These are phyloP conservation scores for Suillus ampliporus DNA, from an alignment of 768 basidiomycete species.

Conservation along the genomic window DNA sequence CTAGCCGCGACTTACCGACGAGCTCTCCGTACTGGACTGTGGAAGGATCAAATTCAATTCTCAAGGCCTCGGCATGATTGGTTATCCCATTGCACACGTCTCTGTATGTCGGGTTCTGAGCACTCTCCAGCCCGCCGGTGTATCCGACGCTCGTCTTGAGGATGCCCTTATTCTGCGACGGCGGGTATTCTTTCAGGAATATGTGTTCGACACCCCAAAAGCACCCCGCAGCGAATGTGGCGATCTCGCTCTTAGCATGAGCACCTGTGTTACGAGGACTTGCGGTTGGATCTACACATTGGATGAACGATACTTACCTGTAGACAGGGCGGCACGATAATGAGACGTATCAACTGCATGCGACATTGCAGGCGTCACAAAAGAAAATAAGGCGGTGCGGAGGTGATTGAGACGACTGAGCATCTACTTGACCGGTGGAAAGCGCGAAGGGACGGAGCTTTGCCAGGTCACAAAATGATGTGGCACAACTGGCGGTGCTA, in stretches of 20 bases:
- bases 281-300: neutral
- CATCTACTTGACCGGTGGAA: slow-evolving; percentile 21
- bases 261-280: neutral
- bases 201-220: slow-evolving; percentile 92
- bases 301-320: slow-evolving; percentile 25
- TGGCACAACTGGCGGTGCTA: no score
- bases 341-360: slow-evolving; percentile 41
- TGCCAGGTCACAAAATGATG: no score
- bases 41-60: slow-evolving; percentile 83
- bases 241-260: slow-evolving; percentile 39
- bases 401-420: slow-evolving; percentile 29
- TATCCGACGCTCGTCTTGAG: slow-evolving; percentile 79
- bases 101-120: slow-evolving; percentile 66
- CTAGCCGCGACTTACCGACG: slow-evolving; percentile 63
- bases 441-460: neutral
- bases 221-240: slow-evolving; percentile 63
- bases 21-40: slow-evolving; percentile 84
- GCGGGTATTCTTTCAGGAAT: slow-evolving; percentile 80
- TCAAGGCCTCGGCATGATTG: slow-evolving; percentile 87
- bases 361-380: slow-evolving; percentile 24
- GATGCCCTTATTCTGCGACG: slow-evolving; percentile 73
- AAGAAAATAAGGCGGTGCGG: slow-evolving; percentile 26
- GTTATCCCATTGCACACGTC: slow-evolving; percentile 83
- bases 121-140: slow-evolving; percentile 68
- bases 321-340: slow-evolving; percentile 48